Evolutionary conservation across 2,329 filamentous ascomycete genomes (phyloP).

Genomic region (Microdochium nivale): DNA sequence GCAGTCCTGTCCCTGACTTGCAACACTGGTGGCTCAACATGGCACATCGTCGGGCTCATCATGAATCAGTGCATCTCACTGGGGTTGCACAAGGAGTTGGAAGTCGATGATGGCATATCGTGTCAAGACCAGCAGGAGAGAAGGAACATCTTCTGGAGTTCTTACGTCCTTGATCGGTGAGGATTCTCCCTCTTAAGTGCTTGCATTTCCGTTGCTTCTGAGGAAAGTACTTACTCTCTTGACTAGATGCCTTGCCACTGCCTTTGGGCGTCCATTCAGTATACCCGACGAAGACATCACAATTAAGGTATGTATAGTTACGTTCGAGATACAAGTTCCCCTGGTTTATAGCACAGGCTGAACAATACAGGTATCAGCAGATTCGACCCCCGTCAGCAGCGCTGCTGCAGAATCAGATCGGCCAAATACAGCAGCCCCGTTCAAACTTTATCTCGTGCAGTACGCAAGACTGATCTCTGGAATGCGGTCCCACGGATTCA

Average conservation of each 20-base stretch:
- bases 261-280: slow-evolving; percentile 1
- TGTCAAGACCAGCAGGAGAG: neutral
- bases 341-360: neutral
- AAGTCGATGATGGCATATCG: neutral
- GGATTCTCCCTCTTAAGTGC: neutral
- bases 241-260: neutral
- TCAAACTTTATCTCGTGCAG: slow-evolving; percentile 2
- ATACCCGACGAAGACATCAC: slow-evolving; percentile 2
- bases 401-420: neutral
- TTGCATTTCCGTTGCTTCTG: neutral
- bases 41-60: slow-evolving; percentile 20
- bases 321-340: neutral
- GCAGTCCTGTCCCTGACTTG: slow-evolving; percentile 14
- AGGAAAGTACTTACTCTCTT: slow-evolving; percentile 1
- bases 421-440: neutral
- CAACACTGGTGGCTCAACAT: slow-evolving; percentile 16
- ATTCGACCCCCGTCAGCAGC: neutral
- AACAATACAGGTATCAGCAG: neutral
- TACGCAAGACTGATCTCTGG: slow-evolving; percentile 5
- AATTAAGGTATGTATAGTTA: slow-evolving; percentile 1
- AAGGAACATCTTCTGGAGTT: slow-evolving; percentile 5
- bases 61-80: slow-evolving; percentile 17
- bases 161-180: slow-evolving; percentile 4
- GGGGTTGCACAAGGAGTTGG: slow-evolving; percentile 15
- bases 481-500: neutral